Evolutionary conservation across 805 yeast genomes (phyloP), one percentile per base, ranked within the genome.

Genomic region (Candida tallmaniae): DNA sequence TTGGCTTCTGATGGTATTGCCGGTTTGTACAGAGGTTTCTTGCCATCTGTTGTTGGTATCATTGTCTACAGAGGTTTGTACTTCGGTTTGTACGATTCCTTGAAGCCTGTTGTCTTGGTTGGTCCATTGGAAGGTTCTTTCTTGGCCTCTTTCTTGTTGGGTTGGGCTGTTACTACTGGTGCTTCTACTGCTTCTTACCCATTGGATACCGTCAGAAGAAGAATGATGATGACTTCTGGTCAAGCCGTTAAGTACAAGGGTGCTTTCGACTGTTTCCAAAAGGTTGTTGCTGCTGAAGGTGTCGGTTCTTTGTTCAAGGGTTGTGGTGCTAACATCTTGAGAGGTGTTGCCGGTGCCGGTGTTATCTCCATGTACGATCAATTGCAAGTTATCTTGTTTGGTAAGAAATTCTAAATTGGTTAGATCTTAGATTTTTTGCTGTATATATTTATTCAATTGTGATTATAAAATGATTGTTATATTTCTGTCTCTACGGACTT

Each of bases 311-410:
- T 88, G 73, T 88, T 88, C 90, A 89, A 86, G 81, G 97, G 97
- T 78, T 88, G 96, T 74, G 96, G 90, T 82, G 96, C 97, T 71
- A 88, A 88, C 93, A 88, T 88, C 80, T 80, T 88, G 73, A 88
- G 97, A 83, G 96, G 96, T 86, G 96, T 88, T 67, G 97, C 97
- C 72, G 95, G 96, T 81, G 97, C 97, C 65, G 96, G 96, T 85
- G 97, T 89, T 60, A 86, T 88, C 71, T 88, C 97, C 76, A 62
- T 89, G 79, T 88, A 89, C 78, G 97, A 89, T 73, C 95, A 88
- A 77, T 76, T 88, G 70, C 96, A 88, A 77, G 71, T 88, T 74
- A 80, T 88, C 79, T 41, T 89, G 58, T 87, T 88, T 73, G 97
- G 97, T 73, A 87, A 88, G 86, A 86, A 87, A 74, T 88, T 86